Base-by-base conservation (phyloP, 1,284 basidiomycete species). In the Lignosus rhinocerotis region DNA sequence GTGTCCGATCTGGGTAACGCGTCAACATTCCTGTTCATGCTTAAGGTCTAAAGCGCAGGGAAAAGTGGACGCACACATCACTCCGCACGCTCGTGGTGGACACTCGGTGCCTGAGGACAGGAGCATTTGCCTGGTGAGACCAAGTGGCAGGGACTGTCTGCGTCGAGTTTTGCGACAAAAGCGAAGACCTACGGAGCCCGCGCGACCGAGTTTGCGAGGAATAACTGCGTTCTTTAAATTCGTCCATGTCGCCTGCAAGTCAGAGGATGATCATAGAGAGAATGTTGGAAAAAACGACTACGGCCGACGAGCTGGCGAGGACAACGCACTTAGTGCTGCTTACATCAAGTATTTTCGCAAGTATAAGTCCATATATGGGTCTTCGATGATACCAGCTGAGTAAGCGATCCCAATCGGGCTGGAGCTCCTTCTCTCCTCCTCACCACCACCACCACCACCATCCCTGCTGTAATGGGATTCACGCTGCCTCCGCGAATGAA, bases 401-500 rank as follows among this genome's bases (percentile, higher is more conserved):
- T 48, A 31, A 47, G 53, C 49, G 19, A 33, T 6, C 17, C 34
- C 39, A 12, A 19, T 19, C 19, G 30, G 44, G 39, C 38, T 19
- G 32, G 30, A 16, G n/a, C 12, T 39, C 32, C 19, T 19, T 33
- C 21, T 42, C 46, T 38, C 53, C 55, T 46, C 31, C 34, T 17
- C 25, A 25, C 25, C 25, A 25, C 25, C 25, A 25, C 25, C 25
- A 52, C 52, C 51, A 51, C 49, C 45, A 32, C 33, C 58, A 36
- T 43, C n/a, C 38, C 34, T 42, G 36, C 48, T 53, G 59, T 56
- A 58, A 82, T 84, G 79, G 79, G 78, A 50, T 78, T 78, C 65
- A 76, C 73, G 59, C 73, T 81, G 32, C 77, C 81, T 25, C 74
- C 77, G 32, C 69, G 76, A 59, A 61, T 61, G 57, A 61, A 59